Percentiles rank a stretch among this genome's conserved stretches.
Conservation (phyloP, 345 rosid genomes). For the Viola odorata region DNA sequence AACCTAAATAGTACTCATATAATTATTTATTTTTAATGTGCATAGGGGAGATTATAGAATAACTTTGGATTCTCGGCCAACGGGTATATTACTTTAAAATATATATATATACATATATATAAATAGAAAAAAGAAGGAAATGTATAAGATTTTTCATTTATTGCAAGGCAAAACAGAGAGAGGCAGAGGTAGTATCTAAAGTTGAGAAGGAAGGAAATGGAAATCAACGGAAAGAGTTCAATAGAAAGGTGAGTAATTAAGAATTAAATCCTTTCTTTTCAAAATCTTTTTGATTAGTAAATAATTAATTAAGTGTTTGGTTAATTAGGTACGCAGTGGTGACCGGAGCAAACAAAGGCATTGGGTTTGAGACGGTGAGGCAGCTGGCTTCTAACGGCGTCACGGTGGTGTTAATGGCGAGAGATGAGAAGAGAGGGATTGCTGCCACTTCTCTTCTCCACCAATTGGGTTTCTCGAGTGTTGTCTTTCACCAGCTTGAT, state of each 20-base stretch:
- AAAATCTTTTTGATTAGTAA: neutral
- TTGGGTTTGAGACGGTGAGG: conserved; percentile 41
- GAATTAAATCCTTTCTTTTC: neutral
- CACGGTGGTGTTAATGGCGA: conserved; percentile 40
- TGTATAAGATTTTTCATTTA: too few relatives aligned
- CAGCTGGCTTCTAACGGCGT: conserved; percentile 40
- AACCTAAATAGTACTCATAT: too few relatives aligned
- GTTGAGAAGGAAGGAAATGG: conserved; percentile 1
- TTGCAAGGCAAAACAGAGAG: too few relatives aligned
- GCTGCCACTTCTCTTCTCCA: conserved; percentile 34
- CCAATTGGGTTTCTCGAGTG: conserved; percentile 27
- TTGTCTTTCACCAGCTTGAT: conserved; percentile 49
- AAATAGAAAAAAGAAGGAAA: too few relatives aligned
- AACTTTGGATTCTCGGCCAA: too few relatives aligned
- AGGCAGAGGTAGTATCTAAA: too few relatives aligned
- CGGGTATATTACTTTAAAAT: too few relatives aligned
- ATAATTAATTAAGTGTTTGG: too few relatives aligned
- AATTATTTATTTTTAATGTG: too few relatives aligned
- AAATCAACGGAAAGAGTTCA: neutral
- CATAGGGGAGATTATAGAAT: too few relatives aligned
- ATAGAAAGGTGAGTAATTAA: neutral
- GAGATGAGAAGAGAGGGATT: conserved; percentile 37
- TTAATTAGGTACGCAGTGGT: conserved; percentile 38
- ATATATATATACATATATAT: too few relatives aligned
- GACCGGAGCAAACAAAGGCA: conserved; percentile 48